Base-by-base conservation (phyloP, 1,284 basidiomycete species). In the Cryptococcus neoformans region DNA sequence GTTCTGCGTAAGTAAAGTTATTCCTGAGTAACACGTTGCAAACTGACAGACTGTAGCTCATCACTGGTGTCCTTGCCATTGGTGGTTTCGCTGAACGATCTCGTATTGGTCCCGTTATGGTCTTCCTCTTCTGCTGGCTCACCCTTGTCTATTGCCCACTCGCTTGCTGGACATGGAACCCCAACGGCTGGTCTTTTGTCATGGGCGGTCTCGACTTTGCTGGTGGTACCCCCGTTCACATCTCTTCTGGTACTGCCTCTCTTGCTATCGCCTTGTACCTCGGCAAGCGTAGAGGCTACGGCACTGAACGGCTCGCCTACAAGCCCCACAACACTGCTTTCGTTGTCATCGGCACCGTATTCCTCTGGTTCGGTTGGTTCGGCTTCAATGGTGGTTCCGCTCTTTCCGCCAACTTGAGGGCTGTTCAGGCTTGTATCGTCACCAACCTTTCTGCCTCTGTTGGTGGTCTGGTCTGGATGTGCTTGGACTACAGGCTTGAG, bases 331-430 rank as follows among this genome's bases (percentile, higher is more conserved):
- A 69, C 65, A 69, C 68, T 40, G 85, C 87, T 45, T 92, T 94
- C 75, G 90, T 98, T 64, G 82, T 97, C 53, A 81, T 99, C 55
- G 94, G 94, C 52, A 98, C 95, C 0, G 85, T 87, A 11, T 86
- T 98, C 78, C 89, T 98, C 57, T 98, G 93, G 94, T 93, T 96
- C 69, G 94, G 93, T n/a, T 97, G 94, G 94, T 92, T 94, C 70
- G 93, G 88, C 17, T 90, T 89, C 81, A 94, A 94, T 79, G 92
- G 92, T 44, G 90, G 90, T 41, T 74, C 72, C 6, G 74, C 74
- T 11, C 69, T 76, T 42, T 83, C 84, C 38, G 92, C 92, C 63
- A 95, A 95, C 80, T 80, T 96, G 53, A 85, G 92, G 57, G 93
- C 92, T 1, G 84, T 88, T 41, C 85, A 90, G 78, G 92, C 93